Conservation (phyloP, 1,139 yeast genomes). For the Barnettozyma hawaiiensis region DNA sequence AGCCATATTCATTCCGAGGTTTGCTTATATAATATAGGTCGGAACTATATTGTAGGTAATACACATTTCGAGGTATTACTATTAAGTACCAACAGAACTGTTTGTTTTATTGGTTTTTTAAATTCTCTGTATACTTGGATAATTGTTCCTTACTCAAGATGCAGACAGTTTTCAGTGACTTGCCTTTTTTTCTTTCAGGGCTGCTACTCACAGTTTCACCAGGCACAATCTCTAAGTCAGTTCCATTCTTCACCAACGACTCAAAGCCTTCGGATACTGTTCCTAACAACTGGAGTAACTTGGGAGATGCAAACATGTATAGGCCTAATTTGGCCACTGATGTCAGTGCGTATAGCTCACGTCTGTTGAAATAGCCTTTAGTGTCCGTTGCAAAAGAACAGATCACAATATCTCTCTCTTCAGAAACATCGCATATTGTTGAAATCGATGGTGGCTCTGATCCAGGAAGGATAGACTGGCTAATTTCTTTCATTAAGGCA, state of each 20-base stretch:
- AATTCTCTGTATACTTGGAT: not conserved
- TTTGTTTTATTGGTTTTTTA: not conserved
- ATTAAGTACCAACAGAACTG: not conserved
- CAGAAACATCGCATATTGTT: not conserved
- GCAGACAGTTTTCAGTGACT: not conserved
- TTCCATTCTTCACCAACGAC: not conserved
- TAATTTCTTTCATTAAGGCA: conserved; percentile 15
- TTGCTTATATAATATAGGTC: not conserved
- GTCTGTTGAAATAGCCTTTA: not conserved
- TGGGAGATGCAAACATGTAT: conserved; percentile 7
- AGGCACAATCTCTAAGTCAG: not conserved
- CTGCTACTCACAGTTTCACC: not conserved
- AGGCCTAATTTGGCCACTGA: conserved; percentile 6
- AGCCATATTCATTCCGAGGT: not conserved
- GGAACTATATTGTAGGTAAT: too few relatives aligned
- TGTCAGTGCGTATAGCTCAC: not conserved
- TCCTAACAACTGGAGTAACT: not conserved
- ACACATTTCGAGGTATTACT: too few relatives aligned
- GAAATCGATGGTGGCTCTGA: not conserved
- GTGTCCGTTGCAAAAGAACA: conserved; percentile 2
- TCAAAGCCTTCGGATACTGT: not conserved
- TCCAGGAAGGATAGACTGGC: not conserved
- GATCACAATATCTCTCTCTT: conserved; percentile 5
- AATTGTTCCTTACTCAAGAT: not conserved
- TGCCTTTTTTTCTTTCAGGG: not conserved